Evolutionary conservation across 225 moss, liverwort and hornwort species (phyloP), one percentile per base, ranked within the genome.

Genomic region (Physcomitrellopsis africana): DNA sequence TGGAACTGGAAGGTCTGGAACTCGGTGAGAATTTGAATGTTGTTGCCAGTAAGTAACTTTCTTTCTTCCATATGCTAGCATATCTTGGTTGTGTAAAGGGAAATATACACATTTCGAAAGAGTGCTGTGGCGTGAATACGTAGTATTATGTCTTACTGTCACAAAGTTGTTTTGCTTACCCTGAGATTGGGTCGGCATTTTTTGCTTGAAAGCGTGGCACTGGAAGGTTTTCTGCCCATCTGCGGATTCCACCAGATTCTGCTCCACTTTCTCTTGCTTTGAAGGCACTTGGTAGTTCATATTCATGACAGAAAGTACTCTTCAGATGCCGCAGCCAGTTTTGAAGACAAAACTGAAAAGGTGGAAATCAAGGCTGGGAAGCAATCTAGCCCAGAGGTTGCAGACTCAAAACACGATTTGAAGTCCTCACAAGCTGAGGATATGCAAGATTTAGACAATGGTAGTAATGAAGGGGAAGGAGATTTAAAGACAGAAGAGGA

Each of bases 1-100:
- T 91, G 76, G 86, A 85, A 71, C 73, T 88, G 79, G 84, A 84
- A 82, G 91, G 88, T 63, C 63, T 91, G 71, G 86, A 86, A 76
- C 68, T 86, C 22, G 89, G 83, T 81, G 76, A 81, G 83, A 69
- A 78, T 62, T 74, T 72, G 19, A 81, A 76, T 69, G 70, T 74
- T 81, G 78, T 79, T 71, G 74, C 79, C 52, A 79, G 76, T 74
- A 73, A 83, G 69, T 76, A 19, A 24, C 63, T 63, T 64, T 67
- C 59, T 73, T 69, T 77, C 73, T 81, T 70, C 14, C 26, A 51
- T 13, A 32, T 62, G 14, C 56, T 55, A 63, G 62, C 27, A 47
- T 57, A 41, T 41, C 49, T 61, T 66, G 62, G 6, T 67, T 55
- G 11, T 56, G 55, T 49, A 72, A 24, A 46, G 49, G 65, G 32